Base-by-base conservation (phyloP, 805 yeast species). In the Myxozyma udenii region DNA sequence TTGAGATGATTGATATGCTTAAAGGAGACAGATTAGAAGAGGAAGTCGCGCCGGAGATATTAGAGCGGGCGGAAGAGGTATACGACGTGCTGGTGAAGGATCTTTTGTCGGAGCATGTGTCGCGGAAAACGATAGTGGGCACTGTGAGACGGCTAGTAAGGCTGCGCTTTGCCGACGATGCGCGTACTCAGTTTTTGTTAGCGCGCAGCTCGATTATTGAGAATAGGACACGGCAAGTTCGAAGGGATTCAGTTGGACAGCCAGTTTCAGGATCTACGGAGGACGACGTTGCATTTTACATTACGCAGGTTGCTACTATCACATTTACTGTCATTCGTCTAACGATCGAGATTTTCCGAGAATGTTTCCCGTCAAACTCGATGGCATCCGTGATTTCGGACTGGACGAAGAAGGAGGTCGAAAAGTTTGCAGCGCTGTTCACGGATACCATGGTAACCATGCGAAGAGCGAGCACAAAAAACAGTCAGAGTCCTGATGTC, bases 401-500 rank as follows among this genome's bases (percentile, higher is more conserved):
- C 55, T 88, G 96, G 95, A 78, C 84, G 30, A 78, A 79, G 50
- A 76, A 76, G 11, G 84, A 83, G 65, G 78, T 86, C 28, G 77
- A 78, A 37, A 72, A 73, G 43, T 84, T 85, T 58, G 79, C 81
- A 26, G 70, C 72, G 16, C 68, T 81, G 4, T 77, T 89, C 60
- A 78, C 80, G 43, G 79, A 85, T 50, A 90, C 85, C 60, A 68
- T 90, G 23, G 73, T 80, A 42, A 87, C 84, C 21, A 79, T 85
- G 12, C 65, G 39, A 4, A 26, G 25, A 12, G 40, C 44, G 5
- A 24, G 14, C 12, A 12, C 32, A 4, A 6, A 14, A 7, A 18
- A 74, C 49, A 18, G 7, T 1, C 16, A 42, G 28, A 28, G 46
- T 26, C 21, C 24, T 23, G 18, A 16, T 48, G 23, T 54, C 16